phyloP scores from a whole-genome alignment of 1,139 yeast genomes.

The Hansenula lynferdii region DNA sequence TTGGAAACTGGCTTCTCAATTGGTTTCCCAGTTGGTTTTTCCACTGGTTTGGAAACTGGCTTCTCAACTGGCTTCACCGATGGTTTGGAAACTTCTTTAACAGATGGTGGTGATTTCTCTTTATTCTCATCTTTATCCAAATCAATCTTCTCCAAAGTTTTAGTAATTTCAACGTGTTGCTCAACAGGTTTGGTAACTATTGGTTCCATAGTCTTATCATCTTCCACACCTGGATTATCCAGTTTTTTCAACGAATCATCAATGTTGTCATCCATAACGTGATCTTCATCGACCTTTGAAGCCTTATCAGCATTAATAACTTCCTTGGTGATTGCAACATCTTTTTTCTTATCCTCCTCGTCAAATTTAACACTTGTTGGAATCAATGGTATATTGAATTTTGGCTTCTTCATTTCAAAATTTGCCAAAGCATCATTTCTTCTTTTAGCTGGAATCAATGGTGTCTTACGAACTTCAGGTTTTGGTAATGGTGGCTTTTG shows the following conservation, averaged over 20 bases:
- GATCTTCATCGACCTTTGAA: not conserved
- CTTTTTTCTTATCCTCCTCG: slow-evolving; percentile 2
- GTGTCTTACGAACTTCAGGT: too few species aligned
- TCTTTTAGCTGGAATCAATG: slow-evolving; percentile 15
- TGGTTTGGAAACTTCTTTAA: too few species aligned
- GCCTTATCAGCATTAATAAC: not conserved
- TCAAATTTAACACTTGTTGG: slow-evolving; percentile 11
- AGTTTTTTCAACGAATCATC: not conserved
- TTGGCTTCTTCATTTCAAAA: slow-evolving; percentile 21
- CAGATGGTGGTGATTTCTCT: too few species aligned
- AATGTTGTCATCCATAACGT: not conserved
- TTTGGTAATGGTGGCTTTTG: not conserved
- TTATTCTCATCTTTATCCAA: not conserved
- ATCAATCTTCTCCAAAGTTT: not conserved
- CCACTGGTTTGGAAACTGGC: not conserved
- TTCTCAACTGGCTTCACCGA: not conserved
- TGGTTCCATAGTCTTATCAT: not conserved
- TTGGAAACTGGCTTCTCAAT: not conserved
- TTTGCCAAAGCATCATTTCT: slow-evolving; percentile 14
- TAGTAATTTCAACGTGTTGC: not conserved
- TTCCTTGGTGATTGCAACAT: not conserved
- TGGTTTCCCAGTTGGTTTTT: not conserved
- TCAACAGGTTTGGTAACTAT: not conserved
- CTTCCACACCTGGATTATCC: not conserved
- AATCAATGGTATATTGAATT: slow-evolving; percentile 17